Base-by-base conservation (phyloP, 331 rosid genomes). In the Cydonia oblonga region DNA sequence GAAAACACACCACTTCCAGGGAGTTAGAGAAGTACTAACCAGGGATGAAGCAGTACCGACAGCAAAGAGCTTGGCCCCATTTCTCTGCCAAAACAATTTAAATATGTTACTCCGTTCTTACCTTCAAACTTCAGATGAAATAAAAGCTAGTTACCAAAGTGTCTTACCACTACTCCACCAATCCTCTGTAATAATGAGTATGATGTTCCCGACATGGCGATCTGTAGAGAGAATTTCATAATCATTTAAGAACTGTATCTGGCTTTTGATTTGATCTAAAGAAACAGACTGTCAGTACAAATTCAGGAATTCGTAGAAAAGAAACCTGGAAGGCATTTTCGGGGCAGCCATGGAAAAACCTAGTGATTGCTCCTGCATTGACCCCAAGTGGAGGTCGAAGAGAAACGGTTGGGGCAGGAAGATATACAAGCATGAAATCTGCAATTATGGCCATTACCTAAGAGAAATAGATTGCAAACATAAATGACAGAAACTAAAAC, bases 351-450 rank as follows among this genome's bases (percentile, higher is more conserved):
- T 90, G 90, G 87, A 90, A 88, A 80, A 90, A 90, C 76, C 85
- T 88, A 30, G 96, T 73, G 79, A 90, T 77, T 44, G 80, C 66
- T 66, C 97, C 97, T 33, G 97, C 92, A 22, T 15, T 78, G 16
- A 75, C 38, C 78, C 78, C 84, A 42, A 90, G 84, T 38, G 97
- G 86, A 3, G 90, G 79, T 57, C 88, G 82, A 60, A 90, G 92
- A 69, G 96, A 78, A 53, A 90, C 89, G 22, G 97, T 93, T 9
- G 96, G 96, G 19, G 96, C 93, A 78, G 97, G 90, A 68, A 93
- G 95, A 84, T 86, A 93, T 71, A 93, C 98, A 77, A 93, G 85
- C 98, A 90, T 90, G 86, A 90, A 93, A 87, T 93, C 98, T 73
- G 97, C 98, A 73, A 89, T 68, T 73, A 93, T 77, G 77, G 98